Evolutionary conservation across 352 stramenopile species (phyloP).

Genomic region (Phytophthora rubi): DNA sequence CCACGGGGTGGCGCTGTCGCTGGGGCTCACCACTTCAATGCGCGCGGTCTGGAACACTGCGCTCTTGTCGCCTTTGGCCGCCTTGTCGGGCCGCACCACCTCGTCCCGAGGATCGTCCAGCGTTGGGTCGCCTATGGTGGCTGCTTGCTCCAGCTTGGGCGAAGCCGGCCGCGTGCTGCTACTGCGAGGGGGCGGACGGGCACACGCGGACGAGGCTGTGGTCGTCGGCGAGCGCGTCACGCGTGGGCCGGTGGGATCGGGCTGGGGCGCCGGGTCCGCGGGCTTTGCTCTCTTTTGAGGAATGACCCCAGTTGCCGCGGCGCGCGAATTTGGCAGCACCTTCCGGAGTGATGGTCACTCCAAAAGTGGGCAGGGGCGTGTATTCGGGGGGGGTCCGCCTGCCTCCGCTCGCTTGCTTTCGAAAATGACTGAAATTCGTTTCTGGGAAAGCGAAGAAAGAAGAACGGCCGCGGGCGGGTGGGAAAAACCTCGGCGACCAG

Average conservation of each 20-base stretch:
- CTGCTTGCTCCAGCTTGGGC: conserved; percentile 29
- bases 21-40: conserved; percentile 65
- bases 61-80: conserved; percentile 32
- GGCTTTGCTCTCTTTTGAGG: conserved; percentile 57
- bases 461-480: conserved; percentile 17
- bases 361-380: conserved; percentile 40
- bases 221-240: conserved; percentile 5
- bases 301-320: conserved; percentile 50
- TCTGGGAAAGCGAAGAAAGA: conserved; percentile 49
- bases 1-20: conserved; percentile 51
- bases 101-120: conserved; percentile 44
- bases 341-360: conserved; percentile 52
- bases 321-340: conserved; percentile 32
- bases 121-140: conserved; percentile 55
- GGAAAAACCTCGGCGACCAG: conserved; percentile 41
- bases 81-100: conserved; percentile 42
- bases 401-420: conserved; percentile 57
- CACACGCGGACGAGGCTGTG: background rate
- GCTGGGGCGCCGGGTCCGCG: conserved; percentile 19
- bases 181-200: conserved; percentile 6
- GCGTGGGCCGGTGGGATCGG: background rate
- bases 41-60: conserved; percentile 45
- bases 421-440: conserved; percentile 58
- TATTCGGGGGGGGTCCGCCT: conserved; percentile 49
- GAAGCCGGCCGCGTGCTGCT: conserved; percentile 19